phyloP scores from a whole-genome alignment of 331 rosid genomes.

The Acacia concinna region DNA sequence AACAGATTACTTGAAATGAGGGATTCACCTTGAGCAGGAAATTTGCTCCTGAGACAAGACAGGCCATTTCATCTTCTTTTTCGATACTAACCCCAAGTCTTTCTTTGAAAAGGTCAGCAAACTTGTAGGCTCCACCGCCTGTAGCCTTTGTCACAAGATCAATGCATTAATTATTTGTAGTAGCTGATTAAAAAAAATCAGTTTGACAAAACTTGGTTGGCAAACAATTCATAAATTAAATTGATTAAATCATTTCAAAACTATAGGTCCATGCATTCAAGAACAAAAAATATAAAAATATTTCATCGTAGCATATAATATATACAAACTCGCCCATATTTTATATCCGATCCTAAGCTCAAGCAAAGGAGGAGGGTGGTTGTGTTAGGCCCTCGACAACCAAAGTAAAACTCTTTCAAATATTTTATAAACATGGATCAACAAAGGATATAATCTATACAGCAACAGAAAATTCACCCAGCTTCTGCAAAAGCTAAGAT shows the following conservation, averaged over 20 bases:
- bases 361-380: too few relatives aligned
- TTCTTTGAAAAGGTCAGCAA: slow-evolving; percentile 59
- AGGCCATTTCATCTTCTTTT: slow-evolving; percentile 94
- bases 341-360: too few relatives aligned
- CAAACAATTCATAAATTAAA: not conserved
- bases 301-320: not conserved
- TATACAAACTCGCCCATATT: not conserved
- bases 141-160: slow-evolving; percentile 49
- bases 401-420: too few relatives aligned
- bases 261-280: not conserved
- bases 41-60: slow-evolving; percentile 88
- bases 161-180: slow-evolving; percentile 1
- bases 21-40: slow-evolving; percentile 91
- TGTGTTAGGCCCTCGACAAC: too few relatives aligned
- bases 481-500: slow-evolving; percentile 19
- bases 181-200: not conserved
- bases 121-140: slow-evolving; percentile 61
- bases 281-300: not conserved
- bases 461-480: not conserved
- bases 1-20: slow-evolving; percentile 22
- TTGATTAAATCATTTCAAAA: not conserved
- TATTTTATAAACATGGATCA: too few relatives aligned
- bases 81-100: slow-evolving; percentile 95
- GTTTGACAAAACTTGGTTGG: slow-evolving; percentile 6
- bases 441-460: not conserved